A percentile compares a stretch with the other conserved stretches of the same genome.
These are phyloP conservation scores for Pichia manshurica DNA, from an alignment of 805 yeast genomes.

Conservation along the genomic window DNA sequence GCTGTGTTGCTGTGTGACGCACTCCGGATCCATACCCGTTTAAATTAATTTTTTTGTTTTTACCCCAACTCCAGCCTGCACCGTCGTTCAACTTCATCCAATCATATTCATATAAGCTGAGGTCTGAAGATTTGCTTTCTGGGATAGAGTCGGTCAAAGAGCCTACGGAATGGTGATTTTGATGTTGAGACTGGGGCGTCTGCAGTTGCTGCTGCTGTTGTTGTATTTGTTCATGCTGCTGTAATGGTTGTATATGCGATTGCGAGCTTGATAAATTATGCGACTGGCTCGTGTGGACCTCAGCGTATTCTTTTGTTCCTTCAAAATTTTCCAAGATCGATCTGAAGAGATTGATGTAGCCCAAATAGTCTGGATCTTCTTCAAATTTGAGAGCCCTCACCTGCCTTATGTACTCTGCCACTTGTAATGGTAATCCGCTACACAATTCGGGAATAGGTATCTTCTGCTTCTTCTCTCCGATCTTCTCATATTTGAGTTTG, in stretches of 20 bases:
- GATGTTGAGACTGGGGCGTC: not conserved
- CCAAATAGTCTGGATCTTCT: conserved; percentile 73
- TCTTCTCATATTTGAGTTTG: conserved; percentile 75
- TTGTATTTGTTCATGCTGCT: not conserved
- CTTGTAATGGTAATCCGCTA: conserved; percentile 62
- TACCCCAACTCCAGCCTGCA: conserved; percentile 72
- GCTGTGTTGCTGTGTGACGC: conserved; percentile 11
- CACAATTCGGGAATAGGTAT: conserved; percentile 60
- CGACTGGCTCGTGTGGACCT: not conserved
- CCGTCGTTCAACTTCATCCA: conserved; percentile 80
- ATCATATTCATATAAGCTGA: conserved; percentile 54
- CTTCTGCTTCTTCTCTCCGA: conserved; percentile 73
- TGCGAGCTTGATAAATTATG: too few species aligned
- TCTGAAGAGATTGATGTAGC: conserved; percentile 55
- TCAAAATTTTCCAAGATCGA: conserved; percentile 53
- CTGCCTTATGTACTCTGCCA: conserved; percentile 65
- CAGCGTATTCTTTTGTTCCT: not conserved
- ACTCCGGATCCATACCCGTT: conserved; percentile 63
- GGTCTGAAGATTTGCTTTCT: conserved; percentile 39
- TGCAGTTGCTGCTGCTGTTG: not conserved
- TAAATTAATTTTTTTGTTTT: conserved; percentile 71
- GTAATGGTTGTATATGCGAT: not conserved
- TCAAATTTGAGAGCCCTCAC: conserved; percentile 70
- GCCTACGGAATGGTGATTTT: not conserved
- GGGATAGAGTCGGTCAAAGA: not conserved